Evolutionary conservation across 1,284 basidiomycete genomes (phyloP), one percentile per base, ranked within the genome.

Genomic region (Moesziomyces globuligerus): DNA sequence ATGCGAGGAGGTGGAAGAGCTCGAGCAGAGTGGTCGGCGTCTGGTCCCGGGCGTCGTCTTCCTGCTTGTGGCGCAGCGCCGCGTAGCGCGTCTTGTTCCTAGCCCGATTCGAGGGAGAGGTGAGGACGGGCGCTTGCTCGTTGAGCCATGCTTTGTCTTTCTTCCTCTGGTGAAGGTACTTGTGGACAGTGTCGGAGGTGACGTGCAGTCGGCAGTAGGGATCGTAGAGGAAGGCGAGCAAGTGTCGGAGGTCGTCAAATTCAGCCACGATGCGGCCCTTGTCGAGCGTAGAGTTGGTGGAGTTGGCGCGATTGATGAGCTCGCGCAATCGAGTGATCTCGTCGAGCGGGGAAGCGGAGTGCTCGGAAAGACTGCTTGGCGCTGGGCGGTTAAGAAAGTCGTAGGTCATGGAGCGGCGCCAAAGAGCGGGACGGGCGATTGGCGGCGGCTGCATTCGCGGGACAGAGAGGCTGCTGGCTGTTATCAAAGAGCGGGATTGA

Each of bases 301-400:
- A 56, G 29, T 68, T 62, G 49, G 55, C 70, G 8, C 59, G 55
- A 21, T 59, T 66, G 59, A 72, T 64, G 29, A 72, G 70, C 26
- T 60, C 53, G 10, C 70, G 59, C 1, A 72, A 45, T 18, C 65
- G 48, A 4, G 58, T 68, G 61, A 72, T 64, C 47, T 72, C 48
- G 48, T 67, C 59, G 13, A 72, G 25, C 0, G 70, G 70, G 0
- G 64, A 57, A 13, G 59, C 36, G 23, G n/a, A 36, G 15, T 41
- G 62, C 11, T 46, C 26, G 11, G 15, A 26, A n/a, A 38, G 18
- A 11, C 29, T 37, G 39, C 43, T 48, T 4, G 51, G 32, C 4
- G 51, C 47, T 43, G 62, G 39, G 41, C 26, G 40, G 20, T 40
- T 40, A 2, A 46, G 44, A 28, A 47, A 40, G 13, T 54, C 39